Percentiles rank a stretch among this genome's conserved stretches.
Conservation (phyloP, 331 rosid species). For the Prunus yedoensis region DNA sequence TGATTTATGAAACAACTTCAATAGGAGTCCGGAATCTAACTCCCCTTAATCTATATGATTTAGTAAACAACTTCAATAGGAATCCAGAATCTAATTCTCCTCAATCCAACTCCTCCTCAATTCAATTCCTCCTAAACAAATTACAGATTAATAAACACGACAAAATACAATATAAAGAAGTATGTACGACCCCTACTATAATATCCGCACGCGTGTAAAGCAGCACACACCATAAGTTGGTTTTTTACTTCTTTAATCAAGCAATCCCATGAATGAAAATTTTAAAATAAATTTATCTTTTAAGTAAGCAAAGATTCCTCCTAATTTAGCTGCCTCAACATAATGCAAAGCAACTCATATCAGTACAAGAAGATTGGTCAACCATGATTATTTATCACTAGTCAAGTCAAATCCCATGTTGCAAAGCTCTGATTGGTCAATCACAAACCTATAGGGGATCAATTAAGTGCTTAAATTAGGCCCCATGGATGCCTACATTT, state of each 20-base stretch:
- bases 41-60: no score
- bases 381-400: constrained; percentile 20
- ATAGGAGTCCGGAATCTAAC: no score
- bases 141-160: no score
- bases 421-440: constrained; percentile 40
- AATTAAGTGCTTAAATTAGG: constrained; percentile 45
- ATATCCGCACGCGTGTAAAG: constrained; percentile 15
- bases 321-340: constrained; percentile 24
- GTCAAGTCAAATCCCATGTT: constrained; percentile 56
- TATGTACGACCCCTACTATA: no score
- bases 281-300: background rate
- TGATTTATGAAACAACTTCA: no score
- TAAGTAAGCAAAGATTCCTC: constrained; percentile 27
- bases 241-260: constrained; percentile 14
- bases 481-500: constrained; percentile 29
- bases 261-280: constrained; percentile 3
- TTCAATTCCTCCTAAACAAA: no score
- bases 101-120: no score
- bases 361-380: constrained; percentile 42
- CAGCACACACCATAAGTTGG: background rate
- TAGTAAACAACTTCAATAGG: no score
- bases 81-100: no score
- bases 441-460: constrained; percentile 30
- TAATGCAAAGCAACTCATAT: constrained; percentile 36
- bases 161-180: no score